These are phyloP conservation scores for Eucalyptus cladocalyx DNA, from an alignment of 345 rosid genomes.

Conservation along the genomic window DNA sequence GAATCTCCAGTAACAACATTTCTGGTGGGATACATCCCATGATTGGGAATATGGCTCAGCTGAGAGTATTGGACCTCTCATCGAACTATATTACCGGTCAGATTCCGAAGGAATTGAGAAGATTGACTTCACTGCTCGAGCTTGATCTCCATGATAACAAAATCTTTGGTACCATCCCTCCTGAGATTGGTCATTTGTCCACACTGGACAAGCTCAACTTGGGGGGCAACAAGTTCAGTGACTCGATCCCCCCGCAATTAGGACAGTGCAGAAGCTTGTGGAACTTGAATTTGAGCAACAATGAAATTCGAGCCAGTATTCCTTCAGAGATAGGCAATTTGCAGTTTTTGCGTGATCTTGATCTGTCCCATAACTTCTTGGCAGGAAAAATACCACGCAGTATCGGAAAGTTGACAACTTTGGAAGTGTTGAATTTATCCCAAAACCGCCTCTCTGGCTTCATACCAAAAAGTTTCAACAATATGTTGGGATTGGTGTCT, in stretches of 20 bases:
- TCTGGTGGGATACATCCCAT: not conserved
- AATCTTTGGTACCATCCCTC: slow-evolving; percentile 6
- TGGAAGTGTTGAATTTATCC: not conserved
- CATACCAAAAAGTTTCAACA: not conserved
- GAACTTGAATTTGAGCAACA: slow-evolving; percentile 5
- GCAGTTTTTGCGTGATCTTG: not conserved
- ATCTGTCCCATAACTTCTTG: not conserved
- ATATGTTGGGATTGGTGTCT: not conserved
- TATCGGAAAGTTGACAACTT: not conserved
- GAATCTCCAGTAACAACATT: not conserved
- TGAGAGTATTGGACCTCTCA: not conserved
- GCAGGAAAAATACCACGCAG: accelerated
- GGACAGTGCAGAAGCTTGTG: not conserved
- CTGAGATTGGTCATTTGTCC: not conserved
- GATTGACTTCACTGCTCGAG: not conserved
- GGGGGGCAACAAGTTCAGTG: not conserved
- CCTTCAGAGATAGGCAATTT: not conserved
- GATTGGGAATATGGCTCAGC: not conserved
- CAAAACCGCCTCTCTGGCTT: not conserved
- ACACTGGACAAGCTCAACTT: not conserved
- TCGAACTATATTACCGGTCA: accelerated
- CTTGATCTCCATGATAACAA: not conserved
- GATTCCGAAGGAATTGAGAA: not conserved
- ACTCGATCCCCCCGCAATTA: not conserved
- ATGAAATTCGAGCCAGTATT: not conserved